These are phyloP conservation scores for Yamadazyma ubonensis DNA, from an alignment of 805 yeast genomes.

Conservation along the genomic window DNA sequence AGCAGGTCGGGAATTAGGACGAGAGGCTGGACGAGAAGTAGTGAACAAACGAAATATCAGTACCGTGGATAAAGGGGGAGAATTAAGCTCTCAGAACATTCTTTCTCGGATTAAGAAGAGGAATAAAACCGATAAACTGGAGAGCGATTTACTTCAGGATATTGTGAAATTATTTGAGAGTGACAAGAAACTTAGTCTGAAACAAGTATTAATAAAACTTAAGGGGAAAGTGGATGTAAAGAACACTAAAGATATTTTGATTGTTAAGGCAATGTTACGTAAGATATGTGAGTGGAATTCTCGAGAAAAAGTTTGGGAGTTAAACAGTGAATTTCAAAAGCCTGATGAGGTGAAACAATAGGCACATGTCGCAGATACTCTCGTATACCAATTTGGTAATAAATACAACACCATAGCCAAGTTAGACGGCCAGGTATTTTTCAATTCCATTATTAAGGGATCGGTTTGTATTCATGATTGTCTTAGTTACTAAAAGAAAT, in stretches of 20 bases:
- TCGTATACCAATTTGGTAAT: no score
- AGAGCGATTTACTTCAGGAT: conserved; percentile 8
- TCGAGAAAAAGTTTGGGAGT: conserved; percentile 58
- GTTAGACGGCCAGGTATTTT: no score
- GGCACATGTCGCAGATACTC: no score
- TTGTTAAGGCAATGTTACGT: conserved; percentile 65
- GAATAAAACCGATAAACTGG: conserved; percentile 29
- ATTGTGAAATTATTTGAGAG: conserved; percentile 1
- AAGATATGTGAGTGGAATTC: conserved; percentile 68
- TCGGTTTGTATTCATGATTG: no score
- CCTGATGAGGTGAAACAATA: conserved; percentile 12
- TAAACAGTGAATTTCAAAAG: conserved; percentile 47
- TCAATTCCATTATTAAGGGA: no score
- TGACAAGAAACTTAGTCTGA: conserved; percentile 5
- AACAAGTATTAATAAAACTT: conserved; percentile 11
- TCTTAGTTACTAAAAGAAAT: no score
- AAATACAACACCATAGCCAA: no score
- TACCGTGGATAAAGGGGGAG: background rate
- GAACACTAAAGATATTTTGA: conserved; percentile 52
- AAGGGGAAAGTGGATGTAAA: conserved; percentile 18
- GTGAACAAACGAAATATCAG: background rate
- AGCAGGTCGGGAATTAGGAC: conserved; percentile 20
- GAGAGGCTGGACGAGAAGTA: background rate
- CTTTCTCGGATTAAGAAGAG: conserved; percentile 14
- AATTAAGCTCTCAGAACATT: conserved; percentile 28